Percentiles rank a stretch among this genome's conserved stretches.
phyloP scores from a whole-genome alignment of 805 yeast genomes.

The Ogataea neopini region DNA sequence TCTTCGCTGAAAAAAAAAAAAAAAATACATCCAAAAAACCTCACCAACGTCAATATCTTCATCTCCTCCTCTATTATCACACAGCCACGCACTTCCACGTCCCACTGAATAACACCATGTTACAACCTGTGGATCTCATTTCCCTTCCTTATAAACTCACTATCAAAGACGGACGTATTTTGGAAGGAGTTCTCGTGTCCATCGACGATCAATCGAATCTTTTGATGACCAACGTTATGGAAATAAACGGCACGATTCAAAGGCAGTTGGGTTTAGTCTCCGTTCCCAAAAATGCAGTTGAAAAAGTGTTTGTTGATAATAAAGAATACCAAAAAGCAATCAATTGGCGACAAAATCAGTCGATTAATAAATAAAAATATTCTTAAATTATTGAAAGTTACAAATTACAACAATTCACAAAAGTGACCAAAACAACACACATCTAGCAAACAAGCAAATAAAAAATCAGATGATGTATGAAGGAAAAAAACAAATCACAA shows the following conservation, averaged over 20 bases:
- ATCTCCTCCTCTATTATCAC: neutral
- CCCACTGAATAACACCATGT: conserved; percentile 12
- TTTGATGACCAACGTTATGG: conserved; percentile 41
- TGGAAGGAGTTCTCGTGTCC: conserved; percentile 43
- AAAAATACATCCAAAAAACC: neutral
- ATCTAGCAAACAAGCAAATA: conserved; percentile 2
- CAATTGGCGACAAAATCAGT: conserved; percentile 16
- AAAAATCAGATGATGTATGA: neutral
- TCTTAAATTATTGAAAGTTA: neutral
- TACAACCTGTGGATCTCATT: conserved; percentile 37
- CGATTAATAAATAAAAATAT: neutral
- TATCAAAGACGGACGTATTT: conserved; percentile 34
- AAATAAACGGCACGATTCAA: conserved; percentile 22
- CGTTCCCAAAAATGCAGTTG: conserved; percentile 45
- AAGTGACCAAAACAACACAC: neutral
- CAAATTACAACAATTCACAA: neutral
- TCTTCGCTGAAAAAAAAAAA: conserved; percentile 1
- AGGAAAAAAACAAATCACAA: conserved; percentile 2
- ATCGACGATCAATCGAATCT: conserved; percentile 46
- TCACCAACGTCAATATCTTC: neutral
- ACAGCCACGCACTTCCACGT: too few relatives aligned
- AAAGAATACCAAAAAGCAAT: conserved; percentile 23
- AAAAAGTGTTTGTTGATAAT: conserved; percentile 29
- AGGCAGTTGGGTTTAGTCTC: conserved; percentile 57
- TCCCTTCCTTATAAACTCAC: conserved; percentile 32